Evolutionary conservation across 164 flowering plant genomes (phyloP).

Genomic region (Macadamia tetraphylla): DNA sequence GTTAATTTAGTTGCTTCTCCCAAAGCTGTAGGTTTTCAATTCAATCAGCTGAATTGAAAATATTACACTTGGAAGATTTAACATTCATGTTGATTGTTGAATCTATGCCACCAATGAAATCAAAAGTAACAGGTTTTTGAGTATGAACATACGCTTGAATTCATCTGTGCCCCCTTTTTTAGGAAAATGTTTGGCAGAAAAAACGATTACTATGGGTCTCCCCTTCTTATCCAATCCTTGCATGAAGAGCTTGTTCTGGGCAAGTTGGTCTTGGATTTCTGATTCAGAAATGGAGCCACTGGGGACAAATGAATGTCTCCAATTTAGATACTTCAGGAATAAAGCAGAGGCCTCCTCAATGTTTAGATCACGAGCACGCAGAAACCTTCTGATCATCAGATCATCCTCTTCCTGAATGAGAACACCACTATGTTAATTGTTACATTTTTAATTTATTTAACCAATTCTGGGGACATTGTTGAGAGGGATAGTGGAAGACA

Average conservation of each 20-base stretch:
- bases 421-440: too few relatives aligned
- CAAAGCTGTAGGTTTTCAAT: too few relatives aligned
- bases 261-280: conserved; percentile 46
- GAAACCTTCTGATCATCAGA: conserved; percentile 64
- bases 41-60: too few relatives aligned
- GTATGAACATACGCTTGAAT: conserved; percentile 53
- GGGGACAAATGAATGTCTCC: conserved; percentile 61
- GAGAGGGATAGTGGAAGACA: too few relatives aligned
- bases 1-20: too few relatives aligned
- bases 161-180: conserved; percentile 48
- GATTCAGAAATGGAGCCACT: conserved; percentile 50
- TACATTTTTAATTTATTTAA: too few relatives aligned
- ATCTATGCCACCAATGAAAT: neutral
- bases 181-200: conserved; percentile 40
- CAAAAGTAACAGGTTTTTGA: neutral
- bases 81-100: too few relatives aligned
- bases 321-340: conserved; percentile 58
- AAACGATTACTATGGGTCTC: conserved; percentile 46
- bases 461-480: too few relatives aligned
- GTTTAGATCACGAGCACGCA: conserved; percentile 73
- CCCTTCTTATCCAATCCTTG: conserved; percentile 73
- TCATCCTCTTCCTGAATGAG: conserved; percentile 58
- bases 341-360: conserved; percentile 55
- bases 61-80: too few relatives aligned
- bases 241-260: conserved; percentile 63